Conservation (phyloP, 495 filamentous ascomycete genomes). For the Penicillium cinerascens region DNA sequence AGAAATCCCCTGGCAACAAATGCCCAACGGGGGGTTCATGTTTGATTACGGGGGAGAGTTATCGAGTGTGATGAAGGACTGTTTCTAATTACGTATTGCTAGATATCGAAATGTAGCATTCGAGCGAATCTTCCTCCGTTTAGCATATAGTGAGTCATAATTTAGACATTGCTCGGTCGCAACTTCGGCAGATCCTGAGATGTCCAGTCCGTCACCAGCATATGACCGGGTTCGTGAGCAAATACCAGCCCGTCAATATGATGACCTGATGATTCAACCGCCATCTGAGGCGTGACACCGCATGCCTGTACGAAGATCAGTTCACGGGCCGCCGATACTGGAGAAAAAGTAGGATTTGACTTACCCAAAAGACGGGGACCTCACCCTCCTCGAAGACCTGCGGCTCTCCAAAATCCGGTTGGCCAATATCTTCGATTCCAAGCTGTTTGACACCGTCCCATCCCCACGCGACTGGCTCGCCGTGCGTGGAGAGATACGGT, state of each 20-base stretch:
- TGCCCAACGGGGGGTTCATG: constrained; percentile 21
- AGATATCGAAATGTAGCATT: background rate
- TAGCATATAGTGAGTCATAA: background rate
- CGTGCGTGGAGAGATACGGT: constrained; percentile 45
- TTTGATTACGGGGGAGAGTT: constrained; percentile 37
- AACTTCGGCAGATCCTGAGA: constrained; percentile 14
- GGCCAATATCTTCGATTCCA: constrained; percentile 42
- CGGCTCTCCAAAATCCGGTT: constrained; percentile 45
- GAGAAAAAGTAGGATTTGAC: constrained; percentile 1
- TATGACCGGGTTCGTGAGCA: constrained; percentile 53
- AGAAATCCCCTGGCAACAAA: constrained; percentile 21
- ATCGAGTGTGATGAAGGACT: constrained; percentile 41
- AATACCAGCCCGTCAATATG: constrained; percentile 48
- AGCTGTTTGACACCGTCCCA: constrained; percentile 48
- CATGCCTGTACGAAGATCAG: constrained; percentile 37
- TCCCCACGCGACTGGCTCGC: constrained; percentile 59
- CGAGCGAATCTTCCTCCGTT: background rate
- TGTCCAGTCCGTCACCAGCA: constrained; percentile 50
- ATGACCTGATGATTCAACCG: constrained; percentile 44
- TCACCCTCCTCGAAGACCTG: constrained; percentile 36
- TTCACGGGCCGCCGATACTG: background rate
- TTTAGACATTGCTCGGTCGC: constrained; percentile 5
- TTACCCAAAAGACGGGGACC: constrained; percentile 53
- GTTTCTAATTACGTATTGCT: constrained; percentile 20
- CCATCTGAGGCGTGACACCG: constrained; percentile 57